Percentiles rank a stretch among this genome's conserved stretches.
Conservation (phyloP, 768 basidiomycete species). For the Boletus barrowsii region DNA sequence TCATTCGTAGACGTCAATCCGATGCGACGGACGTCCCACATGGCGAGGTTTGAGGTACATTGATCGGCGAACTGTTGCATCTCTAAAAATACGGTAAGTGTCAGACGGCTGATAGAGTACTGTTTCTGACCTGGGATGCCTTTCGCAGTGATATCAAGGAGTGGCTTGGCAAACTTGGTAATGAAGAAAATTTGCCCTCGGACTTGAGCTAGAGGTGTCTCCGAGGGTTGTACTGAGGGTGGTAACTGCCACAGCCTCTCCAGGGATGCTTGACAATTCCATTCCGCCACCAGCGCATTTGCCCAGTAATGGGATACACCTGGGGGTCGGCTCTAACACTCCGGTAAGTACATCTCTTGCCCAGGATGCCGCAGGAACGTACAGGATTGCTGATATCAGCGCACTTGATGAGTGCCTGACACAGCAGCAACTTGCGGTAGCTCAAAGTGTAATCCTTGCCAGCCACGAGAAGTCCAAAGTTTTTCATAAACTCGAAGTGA, state of each 20-base stretch:
- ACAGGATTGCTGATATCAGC: conserved; percentile 99
- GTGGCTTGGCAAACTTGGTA: conserved; percentile 73
- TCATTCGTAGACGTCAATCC: conserved; percentile 33
- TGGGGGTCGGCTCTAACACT: conserved; percentile 79
- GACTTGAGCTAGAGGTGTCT: conserved; percentile 61
- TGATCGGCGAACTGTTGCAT: conserved; percentile 64
- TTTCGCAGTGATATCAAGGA: conserved; percentile 70
- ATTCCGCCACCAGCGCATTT: conserved; percentile 81
- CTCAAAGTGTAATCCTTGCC: conserved; percentile 39
- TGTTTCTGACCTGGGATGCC: conserved; percentile 65
- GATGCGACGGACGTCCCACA: conserved; percentile 59
- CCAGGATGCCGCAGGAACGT: conserved; percentile 32
- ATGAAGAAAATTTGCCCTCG: conserved; percentile 89
- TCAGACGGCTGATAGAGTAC: not conserved
- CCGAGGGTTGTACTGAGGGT: conserved; percentile 46
- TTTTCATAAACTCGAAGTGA: conserved; percentile 78
- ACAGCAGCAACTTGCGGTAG: conserved; percentile 64
- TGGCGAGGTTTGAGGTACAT: conserved; percentile 63
- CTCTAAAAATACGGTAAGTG: conserved; percentile 41
- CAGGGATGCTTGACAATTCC: conserved; percentile 84
- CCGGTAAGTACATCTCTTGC: conserved; percentile 5
- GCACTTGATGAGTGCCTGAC: conserved; percentile 93
- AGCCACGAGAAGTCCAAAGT: conserved; percentile 51
- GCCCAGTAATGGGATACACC: conserved; percentile 94
- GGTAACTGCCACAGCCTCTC: conserved; percentile 78